phyloP scores from a whole-genome alignment of 177 flowering plant genomes.

The Telopea speciosissima region DNA sequence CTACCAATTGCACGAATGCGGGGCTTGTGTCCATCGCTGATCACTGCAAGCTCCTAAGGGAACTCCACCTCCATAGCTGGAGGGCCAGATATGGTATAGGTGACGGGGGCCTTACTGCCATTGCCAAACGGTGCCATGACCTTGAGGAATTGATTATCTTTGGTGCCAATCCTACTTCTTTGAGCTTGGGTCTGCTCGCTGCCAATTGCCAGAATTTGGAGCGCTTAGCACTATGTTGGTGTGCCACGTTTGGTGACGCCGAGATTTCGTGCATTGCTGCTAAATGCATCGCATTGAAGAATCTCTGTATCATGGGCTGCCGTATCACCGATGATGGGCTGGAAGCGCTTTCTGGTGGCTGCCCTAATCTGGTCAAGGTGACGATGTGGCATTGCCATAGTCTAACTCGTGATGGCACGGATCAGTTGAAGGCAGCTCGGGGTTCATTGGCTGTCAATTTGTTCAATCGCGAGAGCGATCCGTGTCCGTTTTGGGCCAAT shows the following conservation, averaged over 20 bases:
- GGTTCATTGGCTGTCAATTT: constrained; percentile 44
- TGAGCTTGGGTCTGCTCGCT: constrained; percentile 48
- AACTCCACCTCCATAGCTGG: constrained; percentile 86
- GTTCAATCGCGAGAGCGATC: constrained; percentile 38
- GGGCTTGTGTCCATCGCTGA: too few relatives aligned
- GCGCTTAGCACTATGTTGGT: constrained; percentile 73
- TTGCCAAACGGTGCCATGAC: constrained; percentile 48
- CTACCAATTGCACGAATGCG: too few relatives aligned
- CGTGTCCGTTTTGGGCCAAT: too few relatives aligned
- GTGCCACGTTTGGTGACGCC: constrained; percentile 60
- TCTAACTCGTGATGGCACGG: constrained; percentile 50
- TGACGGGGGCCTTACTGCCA: constrained; percentile 58
- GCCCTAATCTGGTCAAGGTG: constrained; percentile 75
- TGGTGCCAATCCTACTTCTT: constrained; percentile 57
- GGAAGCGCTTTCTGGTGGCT: too few relatives aligned
- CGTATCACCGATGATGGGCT: constrained; percentile 53
- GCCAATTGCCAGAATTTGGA: constrained; percentile 53
- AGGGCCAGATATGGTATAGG: constrained; percentile 69
- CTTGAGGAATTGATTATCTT: constrained; percentile 71
- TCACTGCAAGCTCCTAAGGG: constrained; percentile 53
- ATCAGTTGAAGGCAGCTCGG: constrained; percentile 47
- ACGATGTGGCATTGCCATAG: constrained; percentile 78
- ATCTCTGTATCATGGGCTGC: constrained; percentile 76
- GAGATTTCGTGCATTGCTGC: constrained; percentile 63
- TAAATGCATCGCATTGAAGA: constrained; percentile 65